A percentile compares a stretch with the other conserved stretches of the same genome.
These are phyloP conservation scores for Amborella trichopoda DNA, from an alignment of 164 flowering plant genomes.

Conservation along the genomic window DNA sequence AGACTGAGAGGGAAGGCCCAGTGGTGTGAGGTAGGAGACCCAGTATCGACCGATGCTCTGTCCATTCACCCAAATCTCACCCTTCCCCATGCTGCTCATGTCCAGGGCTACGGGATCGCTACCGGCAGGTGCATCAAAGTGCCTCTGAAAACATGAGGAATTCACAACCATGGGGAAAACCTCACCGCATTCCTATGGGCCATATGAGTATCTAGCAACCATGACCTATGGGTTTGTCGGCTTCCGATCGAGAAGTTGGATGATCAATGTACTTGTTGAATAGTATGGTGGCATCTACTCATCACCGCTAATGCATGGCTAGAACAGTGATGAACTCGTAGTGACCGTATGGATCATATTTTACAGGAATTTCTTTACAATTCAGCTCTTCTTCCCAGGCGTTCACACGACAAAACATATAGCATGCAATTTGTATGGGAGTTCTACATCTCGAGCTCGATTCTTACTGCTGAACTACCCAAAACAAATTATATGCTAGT, in stretches of 20 bases:
- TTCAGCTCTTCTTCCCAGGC: no score
- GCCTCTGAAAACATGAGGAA: slow-evolving; percentile 28
- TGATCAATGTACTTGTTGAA: neutral
- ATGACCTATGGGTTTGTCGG: no score
- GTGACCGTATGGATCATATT: no score
- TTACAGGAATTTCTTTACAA: no score
- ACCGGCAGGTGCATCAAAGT: slow-evolving; percentile 72
- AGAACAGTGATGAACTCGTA: neutral
- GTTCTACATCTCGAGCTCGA: no score
- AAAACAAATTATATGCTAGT: no score
- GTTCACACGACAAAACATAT: no score
- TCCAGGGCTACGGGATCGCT: slow-evolving; percentile 44
- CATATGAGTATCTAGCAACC: no score
- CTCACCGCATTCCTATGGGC: neutral
- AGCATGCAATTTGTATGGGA: no score
- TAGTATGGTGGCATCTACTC: neutral
- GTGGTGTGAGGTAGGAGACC: slow-evolving; percentile 48
- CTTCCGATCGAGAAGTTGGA: no score
- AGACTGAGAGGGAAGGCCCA: slow-evolving; percentile 50
- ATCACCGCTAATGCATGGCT: neutral
- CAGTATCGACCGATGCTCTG: slow-evolving; percentile 76
- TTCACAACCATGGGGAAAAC: neutral
- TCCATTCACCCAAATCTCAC: slow-evolving; percentile 79
- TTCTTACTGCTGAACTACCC: no score
- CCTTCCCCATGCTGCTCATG: slow-evolving; percentile 56